A percentile compares a stretch with the other conserved stretches of the same genome.
Evolutionary conservation across 139 green algal genomes (phyloP).

Genomic region (Raphidocelis subcapitata): DNA sequence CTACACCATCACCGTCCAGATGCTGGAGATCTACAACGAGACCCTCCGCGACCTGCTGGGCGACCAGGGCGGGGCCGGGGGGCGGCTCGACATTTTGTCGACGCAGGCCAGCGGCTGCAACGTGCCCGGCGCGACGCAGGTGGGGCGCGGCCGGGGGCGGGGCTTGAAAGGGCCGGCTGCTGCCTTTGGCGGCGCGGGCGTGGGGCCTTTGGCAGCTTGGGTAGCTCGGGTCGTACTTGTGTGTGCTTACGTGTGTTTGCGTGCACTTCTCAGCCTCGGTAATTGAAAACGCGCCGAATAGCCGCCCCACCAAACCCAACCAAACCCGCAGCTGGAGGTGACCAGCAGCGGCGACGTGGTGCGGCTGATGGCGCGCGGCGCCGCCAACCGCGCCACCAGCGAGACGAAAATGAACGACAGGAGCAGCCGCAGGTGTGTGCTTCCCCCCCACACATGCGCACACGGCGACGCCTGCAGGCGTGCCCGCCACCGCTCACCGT

Average conservation of each 20-base stretch:
- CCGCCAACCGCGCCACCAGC: conserved; percentile 56
- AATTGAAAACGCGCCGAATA: no score
- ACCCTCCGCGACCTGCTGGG: conserved; percentile 71
- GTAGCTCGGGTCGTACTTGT: no score
- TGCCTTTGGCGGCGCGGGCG: no score
- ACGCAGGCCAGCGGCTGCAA: conserved; percentile 79
- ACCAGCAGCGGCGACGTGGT: conserved; percentile 67
- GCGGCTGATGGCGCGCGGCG: conserved; percentile 72
- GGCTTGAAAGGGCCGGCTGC: no score
- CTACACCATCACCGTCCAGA: conserved; percentile 80
- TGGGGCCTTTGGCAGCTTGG: no score
- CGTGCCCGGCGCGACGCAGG: conserved; percentile 75
- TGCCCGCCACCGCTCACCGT: no score
- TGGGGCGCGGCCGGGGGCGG: conserved; percentile 12
- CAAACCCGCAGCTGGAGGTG: conserved; percentile 54
- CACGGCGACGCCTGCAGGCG: no score
- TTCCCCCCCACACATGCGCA: no score
- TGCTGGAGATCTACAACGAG: conserved; percentile 99
- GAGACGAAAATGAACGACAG: conserved; percentile 93
- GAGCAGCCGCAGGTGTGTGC: conserved; percentile 44
- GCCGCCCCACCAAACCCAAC: no score
- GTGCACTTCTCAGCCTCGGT: no score
- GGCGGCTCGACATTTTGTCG: conserved; percentile 64
- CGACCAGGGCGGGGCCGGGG: conserved; percentile 14
- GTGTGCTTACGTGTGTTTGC: no score